Evolutionary conservation across 2,329 filamentous ascomycete genomes (phyloP), one percentile per base, ranked within the genome.

Genomic region (Sporothrix inflata): DNA sequence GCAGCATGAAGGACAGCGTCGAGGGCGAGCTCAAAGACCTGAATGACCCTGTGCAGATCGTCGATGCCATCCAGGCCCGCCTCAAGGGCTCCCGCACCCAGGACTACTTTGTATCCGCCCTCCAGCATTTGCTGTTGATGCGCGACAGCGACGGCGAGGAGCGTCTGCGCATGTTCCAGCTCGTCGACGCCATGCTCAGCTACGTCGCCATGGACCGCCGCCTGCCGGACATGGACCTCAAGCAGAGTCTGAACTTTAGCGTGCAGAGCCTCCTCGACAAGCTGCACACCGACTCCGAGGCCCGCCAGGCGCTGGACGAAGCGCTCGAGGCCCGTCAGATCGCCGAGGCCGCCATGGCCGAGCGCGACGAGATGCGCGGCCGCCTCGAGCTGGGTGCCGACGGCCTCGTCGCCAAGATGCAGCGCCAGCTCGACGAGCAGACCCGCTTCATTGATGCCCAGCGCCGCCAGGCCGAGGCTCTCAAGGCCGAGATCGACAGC

Each of bases 171-270:
- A 96, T 98, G 91, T 99, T 98, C 83, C 96, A 98, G 84, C 89
- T 99, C 38, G 94, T 98, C 38, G 96, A 99, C 82, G 91, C 93
- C n/a, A 98, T 98, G 94, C 89, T 99, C 76, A 97, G 94, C 82
- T 98, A 98, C 81, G 95, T 99, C 74, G 95, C 95, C 77, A 99
- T 99, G 95, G 96, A 99, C 81, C 89, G 96, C 79, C 89, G 96
- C 75, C 83, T 98, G 75, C 96, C 96, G 51, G 95, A 99, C 81
- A 95, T 98, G 90, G 96, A 99, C 80, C 88, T 99, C 73, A 98
- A 98, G 84, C 95, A 98, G 81, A 97, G 94, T 79, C 88, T 99
- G 75, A 98, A 97, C 81, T 98, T 98, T 78, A 98, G 95, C 0
- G 96, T 99, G 11, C 96, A 98, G 83, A 97, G 90, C 81, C 86